These are phyloP conservation scores for Sarocladium kiliense DNA, from an alignment of 2,329 filamentous ascomycete species.

Conservation along the genomic window DNA sequence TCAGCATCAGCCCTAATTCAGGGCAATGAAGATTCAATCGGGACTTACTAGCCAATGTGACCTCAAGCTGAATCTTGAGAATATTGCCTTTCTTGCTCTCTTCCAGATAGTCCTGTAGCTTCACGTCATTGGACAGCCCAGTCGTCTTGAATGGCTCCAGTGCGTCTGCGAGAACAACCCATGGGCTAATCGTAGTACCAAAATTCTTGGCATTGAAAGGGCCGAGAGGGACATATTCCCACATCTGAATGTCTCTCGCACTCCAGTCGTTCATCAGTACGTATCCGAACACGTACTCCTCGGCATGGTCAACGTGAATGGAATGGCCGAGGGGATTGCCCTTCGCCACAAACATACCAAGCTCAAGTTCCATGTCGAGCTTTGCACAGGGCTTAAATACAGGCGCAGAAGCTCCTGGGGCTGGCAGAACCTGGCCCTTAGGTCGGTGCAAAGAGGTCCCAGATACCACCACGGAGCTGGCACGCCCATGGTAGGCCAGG, in stretches of 20 bases:
- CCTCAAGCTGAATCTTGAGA: slow-evolving; percentile 25
- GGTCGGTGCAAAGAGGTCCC: slow-evolving; percentile 70
- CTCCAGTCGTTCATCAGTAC: slow-evolving; percentile 63
- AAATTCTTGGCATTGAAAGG: slow-evolving; percentile 60
- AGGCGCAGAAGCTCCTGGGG: slow-evolving; percentile 42
- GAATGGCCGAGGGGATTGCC: slow-evolving; percentile 61
- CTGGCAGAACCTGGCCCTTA: slow-evolving; percentile 62
- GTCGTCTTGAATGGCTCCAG: slow-evolving; percentile 24
- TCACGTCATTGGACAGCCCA: slow-evolving; percentile 23
- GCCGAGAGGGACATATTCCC: slow-evolving; percentile 58
- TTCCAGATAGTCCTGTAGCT: slow-evolving; percentile 38
- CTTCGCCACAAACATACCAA: slow-evolving; percentile 68
- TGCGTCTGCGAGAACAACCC: slow-evolving; percentile 58
- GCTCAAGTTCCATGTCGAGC: slow-evolving; percentile 73
- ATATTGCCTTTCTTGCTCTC: slow-evolving; percentile 41
- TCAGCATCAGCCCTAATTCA: too few species aligned
- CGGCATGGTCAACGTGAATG: slow-evolving; percentile 59
- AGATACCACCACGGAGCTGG: slow-evolving; percentile 68
- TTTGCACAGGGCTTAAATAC: slow-evolving; percentile 54
- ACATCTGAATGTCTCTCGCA: slow-evolving; percentile 55
- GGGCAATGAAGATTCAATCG: too few species aligned
- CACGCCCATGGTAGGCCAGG: slow-evolving; percentile 74
- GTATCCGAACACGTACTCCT: slow-evolving; percentile 66
- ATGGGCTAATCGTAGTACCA: slow-evolving; percentile 55
- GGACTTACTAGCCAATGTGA: not conserved